phyloP scores from a whole-genome alignment of 2,329 filamentous ascomycete species.

The Pseudogymnoascus sp. region DNA sequence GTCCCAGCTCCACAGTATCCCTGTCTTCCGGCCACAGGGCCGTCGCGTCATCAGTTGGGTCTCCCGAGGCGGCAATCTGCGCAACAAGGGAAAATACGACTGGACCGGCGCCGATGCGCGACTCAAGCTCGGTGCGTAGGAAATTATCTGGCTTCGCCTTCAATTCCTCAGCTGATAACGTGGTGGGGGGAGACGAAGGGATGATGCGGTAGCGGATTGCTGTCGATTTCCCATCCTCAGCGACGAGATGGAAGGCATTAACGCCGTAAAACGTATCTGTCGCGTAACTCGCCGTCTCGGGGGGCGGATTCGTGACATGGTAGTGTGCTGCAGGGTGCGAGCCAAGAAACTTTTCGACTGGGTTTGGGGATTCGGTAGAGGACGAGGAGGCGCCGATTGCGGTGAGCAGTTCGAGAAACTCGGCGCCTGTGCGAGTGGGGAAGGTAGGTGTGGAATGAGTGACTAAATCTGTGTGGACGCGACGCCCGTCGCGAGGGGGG shows the following conservation, averaged over 20 bases:
- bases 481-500: slow-evolving; percentile 27
- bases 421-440: slow-evolving; percentile 42
- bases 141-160: slow-evolving; percentile 34
- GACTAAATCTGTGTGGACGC: slow-evolving; percentile 47
- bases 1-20: slow-evolving; percentile 41
- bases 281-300: slow-evolving; percentile 39
- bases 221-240: slow-evolving; percentile 33
- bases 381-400: slow-evolving; percentile 28
- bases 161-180: slow-evolving; percentile 32
- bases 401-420: slow-evolving; percentile 42
- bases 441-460: slow-evolving; percentile 44
- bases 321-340: slow-evolving; percentile 37
- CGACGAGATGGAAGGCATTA: slow-evolving; percentile 40
- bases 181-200: slow-evolving; percentile 35
- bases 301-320: slow-evolving; percentile 42
- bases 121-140: slow-evolving; percentile 39
- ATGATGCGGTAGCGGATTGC: slow-evolving; percentile 41
- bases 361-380: slow-evolving; percentile 21
- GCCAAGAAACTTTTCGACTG: slow-evolving; percentile 35
- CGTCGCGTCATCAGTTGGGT: slow-evolving; percentile 39
- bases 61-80: slow-evolving; percentile 41
- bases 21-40: slow-evolving; percentile 45
- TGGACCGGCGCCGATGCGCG: slow-evolving; percentile 28
- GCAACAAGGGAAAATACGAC: slow-evolving; percentile 39
- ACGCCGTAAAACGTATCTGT: slow-evolving; percentile 40